phyloP scores from a whole-genome alignment of 768 basidiomycete species.

The Auricularia auricula-judae region DNA sequence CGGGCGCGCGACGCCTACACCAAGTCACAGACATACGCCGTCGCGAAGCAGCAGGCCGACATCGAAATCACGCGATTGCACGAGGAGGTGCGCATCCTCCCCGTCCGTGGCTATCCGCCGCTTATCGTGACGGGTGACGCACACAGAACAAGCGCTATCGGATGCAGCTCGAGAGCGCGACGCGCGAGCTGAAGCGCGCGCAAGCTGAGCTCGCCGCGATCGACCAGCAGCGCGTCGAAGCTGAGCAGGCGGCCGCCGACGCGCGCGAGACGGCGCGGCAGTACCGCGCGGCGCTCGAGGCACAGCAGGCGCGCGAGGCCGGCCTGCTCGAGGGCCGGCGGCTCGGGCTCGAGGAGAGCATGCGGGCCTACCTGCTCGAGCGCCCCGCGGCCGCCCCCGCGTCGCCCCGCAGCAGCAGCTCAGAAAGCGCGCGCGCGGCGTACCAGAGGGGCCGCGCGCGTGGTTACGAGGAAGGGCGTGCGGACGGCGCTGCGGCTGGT shows the following conservation, averaged over 20 bases:
- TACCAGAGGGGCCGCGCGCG: slow-evolving; percentile 12
- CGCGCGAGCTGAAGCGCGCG: slow-evolving; percentile 30
- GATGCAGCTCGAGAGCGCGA: slow-evolving; percentile 34
- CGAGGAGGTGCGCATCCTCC: slow-evolving; percentile 21
- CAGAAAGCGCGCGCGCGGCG: not conserved
- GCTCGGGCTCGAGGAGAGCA: slow-evolving; percentile 29
- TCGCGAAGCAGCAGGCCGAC: slow-evolving; percentile 27
- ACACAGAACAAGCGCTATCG: slow-evolving; percentile 27
- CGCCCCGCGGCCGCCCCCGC: slow-evolving; percentile 15
- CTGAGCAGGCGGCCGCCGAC: slow-evolving; percentile 32
- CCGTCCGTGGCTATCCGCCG: not conserved
- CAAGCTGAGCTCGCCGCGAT: slow-evolving; percentile 17
- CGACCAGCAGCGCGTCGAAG: slow-evolving; percentile 28
- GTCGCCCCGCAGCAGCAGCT: slow-evolving; percentile 15
- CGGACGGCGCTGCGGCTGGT: slow-evolving; percentile 32
- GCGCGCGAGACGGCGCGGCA: slow-evolving; percentile 33
- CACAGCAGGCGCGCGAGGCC: slow-evolving; percentile 32
- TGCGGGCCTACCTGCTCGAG: slow-evolving; percentile 2
- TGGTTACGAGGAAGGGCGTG: slow-evolving; percentile 28
- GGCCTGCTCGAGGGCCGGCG: slow-evolving; percentile 32
- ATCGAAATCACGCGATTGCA: slow-evolving; percentile 27
- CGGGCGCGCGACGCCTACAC: slow-evolving; percentile 30
- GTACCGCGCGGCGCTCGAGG: slow-evolving; percentile 32
- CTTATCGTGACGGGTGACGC: not conserved
- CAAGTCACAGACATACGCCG: slow-evolving; percentile 31